Evolutionary conservation across 768 basidiomycete genomes (phyloP).

Genomic region (Strobilomyces echinocephalus): DNA sequence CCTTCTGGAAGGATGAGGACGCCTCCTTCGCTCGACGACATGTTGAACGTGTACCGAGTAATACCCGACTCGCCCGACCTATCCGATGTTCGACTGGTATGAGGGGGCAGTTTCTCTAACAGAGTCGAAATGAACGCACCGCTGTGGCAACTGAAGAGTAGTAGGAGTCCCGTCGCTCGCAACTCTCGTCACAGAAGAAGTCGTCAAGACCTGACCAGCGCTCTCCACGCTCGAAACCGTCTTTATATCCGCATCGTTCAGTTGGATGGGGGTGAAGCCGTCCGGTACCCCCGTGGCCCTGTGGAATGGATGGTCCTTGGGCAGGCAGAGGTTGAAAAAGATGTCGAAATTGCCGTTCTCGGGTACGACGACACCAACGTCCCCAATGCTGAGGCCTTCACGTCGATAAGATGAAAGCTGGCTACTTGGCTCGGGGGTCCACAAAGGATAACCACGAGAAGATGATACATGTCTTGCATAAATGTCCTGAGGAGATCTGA

Average conservation of each 20-base stretch:
- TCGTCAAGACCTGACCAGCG: slow-evolving; percentile 7
- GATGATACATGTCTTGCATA: slow-evolving; percentile 24
- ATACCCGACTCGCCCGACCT: slow-evolving; percentile 4
- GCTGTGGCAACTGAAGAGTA: background rate
- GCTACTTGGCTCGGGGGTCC: slow-evolving; percentile 31
- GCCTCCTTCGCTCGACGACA: slow-evolving; percentile 27
- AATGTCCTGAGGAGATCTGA: slow-evolving; percentile 21
- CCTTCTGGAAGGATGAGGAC: slow-evolving; percentile 34
- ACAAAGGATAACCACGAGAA: slow-evolving; percentile 34
- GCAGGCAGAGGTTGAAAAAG: slow-evolving; percentile 36
- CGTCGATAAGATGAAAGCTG: slow-evolving; percentile 23
- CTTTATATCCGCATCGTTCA: slow-evolving; percentile 15
- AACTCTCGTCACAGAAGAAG: slow-evolving; percentile 13
- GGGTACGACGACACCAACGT: slow-evolving; percentile 35
- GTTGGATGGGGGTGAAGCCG: slow-evolving; percentile 24
- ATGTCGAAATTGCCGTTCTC: slow-evolving; percentile 34
- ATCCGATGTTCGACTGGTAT: background rate
- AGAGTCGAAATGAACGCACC: slow-evolving; percentile 4
- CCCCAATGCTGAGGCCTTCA: slow-evolving; percentile 34
- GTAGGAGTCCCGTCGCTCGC: background rate
- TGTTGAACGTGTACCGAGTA: slow-evolving; percentile 9
- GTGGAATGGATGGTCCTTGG: slow-evolving; percentile 28
- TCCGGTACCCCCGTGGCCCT: slow-evolving; percentile 23
- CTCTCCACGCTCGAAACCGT: slow-evolving; percentile 9
- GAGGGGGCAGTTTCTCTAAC: background rate